Conservation (phyloP, 2,329 filamentous ascomycete genomes). For the Talaromyces sp. region DNA sequence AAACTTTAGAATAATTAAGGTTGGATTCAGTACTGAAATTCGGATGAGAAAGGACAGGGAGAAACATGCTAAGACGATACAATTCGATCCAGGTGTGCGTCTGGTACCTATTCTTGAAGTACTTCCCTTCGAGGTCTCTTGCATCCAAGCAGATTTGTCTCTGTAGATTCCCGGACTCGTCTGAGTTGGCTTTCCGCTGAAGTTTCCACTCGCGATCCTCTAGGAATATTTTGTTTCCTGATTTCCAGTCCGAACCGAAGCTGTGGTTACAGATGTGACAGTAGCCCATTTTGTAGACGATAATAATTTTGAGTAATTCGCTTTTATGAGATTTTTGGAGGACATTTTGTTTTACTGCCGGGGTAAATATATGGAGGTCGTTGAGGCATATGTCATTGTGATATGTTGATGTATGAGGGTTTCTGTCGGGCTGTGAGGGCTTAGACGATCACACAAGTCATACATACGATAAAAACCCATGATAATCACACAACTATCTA, state of each 20-base stretch:
- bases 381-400: background rate
- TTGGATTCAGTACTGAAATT: no score
- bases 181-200: background rate
- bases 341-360: no score
- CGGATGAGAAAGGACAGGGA: no score
- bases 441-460: background rate
- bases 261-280: background rate
- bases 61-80: background rate
- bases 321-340: no score
- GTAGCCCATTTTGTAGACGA: background rate
- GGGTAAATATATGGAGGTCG: background rate
- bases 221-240: background rate
- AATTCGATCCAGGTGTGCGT: background rate
- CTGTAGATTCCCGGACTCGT: background rate
- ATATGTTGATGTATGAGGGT: background rate
- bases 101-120: background rate
- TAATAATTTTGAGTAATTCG: no score
- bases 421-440: background rate
- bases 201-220: background rate
- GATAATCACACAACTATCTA: no score
- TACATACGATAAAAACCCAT: no score
- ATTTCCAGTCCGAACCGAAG: background rate
- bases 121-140: background rate
- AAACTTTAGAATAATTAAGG: no score
- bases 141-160: background rate